Base-by-base conservation (phyloP, 164 flowering plant species). In the Macadamia integrifolia region DNA sequence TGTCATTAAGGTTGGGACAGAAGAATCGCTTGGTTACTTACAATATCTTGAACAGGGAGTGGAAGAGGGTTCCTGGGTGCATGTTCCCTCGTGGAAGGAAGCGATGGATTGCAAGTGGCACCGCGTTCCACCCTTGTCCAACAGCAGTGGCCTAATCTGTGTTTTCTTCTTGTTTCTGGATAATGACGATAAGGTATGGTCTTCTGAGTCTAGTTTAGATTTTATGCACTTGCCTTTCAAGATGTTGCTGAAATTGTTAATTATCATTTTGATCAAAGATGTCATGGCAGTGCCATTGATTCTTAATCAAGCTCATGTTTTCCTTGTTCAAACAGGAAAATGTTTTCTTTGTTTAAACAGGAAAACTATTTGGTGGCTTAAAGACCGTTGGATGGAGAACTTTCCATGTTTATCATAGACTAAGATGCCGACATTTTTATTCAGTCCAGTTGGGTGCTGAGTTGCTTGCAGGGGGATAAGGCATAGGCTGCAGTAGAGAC, bases 101-200 rank as follows among this genome's bases (percentile, higher is more conserved):
- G 84, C 82, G 90, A 67, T 90, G 92, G 97, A 80, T 90, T 61
- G 87, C 95, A 0, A 86, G 93, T 40, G 99, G 97, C 29, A 89
- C 97, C 31, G 90, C 93, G 9, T 94, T 94, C 71, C 79, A 84
- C 74, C 99, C 99, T 0, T 90, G 86, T 75, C 80, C 81, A 55
- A 83, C 93, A 58, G 97, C 92, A 60, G 60, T 59, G 14, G 84
- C 88, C 68, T 89, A 81, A 83, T 68, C 75, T 53, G 18, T 42
- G 46, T 66, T 49, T 48, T 57, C 43, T 43, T 9, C 50, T 55
- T 42, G 28, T 31, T 23, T 35, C 60, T n/a, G 43, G 58, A 48
- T 31, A 30, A 5, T 11, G 67, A 65, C 53, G 6, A 13, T 15
- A 15, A 23, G n/a, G 49, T 64, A 42, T 32, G 17, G 57, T 12